Conservation (phyloP, 441 rosid species). For the Dalechampia spathulata region DNA sequence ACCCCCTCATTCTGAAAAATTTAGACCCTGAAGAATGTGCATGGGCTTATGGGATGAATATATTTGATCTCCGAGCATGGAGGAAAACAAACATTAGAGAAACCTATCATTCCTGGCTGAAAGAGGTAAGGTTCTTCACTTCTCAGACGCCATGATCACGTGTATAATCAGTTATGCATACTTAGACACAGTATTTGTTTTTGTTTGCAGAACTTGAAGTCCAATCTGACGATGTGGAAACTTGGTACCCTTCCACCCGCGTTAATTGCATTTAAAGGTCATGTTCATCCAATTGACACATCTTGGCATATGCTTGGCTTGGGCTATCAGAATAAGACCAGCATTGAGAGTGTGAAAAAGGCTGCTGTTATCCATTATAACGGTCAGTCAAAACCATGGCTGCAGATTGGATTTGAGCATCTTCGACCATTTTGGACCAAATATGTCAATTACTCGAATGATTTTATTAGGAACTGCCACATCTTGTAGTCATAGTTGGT, state of each 20-base stretch:
- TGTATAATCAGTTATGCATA: no score
- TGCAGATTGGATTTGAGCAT: constrained; percentile 93
- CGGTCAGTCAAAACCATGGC: constrained; percentile 99
- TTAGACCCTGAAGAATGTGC: constrained; percentile 92
- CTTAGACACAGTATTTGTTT: constrained; percentile 11
- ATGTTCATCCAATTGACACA: constrained; percentile 78
- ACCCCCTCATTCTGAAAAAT: constrained; percentile 73
- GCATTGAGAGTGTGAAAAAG: constrained; percentile 50
- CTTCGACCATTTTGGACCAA: constrained; percentile 96
- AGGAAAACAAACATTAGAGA: constrained; percentile 81
- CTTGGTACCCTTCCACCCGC: constrained; percentile 98
- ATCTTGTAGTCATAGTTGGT: constrained; percentile 59
- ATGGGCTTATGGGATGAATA: constrained; percentile 99
- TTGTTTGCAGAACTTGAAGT: constrained; percentile 67
- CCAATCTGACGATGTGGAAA: constrained; percentile 94
- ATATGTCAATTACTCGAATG: constrained; percentile 85
- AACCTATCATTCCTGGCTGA: constrained; percentile 89
- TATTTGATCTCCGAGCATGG: constrained; percentile 89
- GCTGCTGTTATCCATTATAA: constrained; percentile 98
- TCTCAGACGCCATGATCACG: neutral
- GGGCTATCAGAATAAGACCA: constrained; percentile 84
- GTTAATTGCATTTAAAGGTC: constrained; percentile 88
- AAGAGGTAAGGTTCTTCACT: constrained; percentile 53
- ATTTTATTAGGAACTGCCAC: constrained; percentile 87
- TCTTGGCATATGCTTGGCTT: constrained; percentile 99